These are phyloP conservation scores for Hanseniaspora clermontiae DNA, from an alignment of 805 yeast species.

Conservation along the genomic window DNA sequence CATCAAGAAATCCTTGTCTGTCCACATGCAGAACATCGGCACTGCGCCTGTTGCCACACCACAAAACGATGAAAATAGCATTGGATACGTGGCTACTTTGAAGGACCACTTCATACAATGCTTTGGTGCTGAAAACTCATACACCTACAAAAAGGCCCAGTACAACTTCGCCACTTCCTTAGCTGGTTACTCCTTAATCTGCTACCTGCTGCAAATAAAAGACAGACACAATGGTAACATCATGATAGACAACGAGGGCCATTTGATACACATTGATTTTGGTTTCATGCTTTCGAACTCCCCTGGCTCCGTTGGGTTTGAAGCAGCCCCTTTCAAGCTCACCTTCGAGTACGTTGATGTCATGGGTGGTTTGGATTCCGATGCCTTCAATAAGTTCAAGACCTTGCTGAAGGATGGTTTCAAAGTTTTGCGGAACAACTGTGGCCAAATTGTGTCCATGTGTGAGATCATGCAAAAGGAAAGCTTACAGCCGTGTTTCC, in stretches of 20 bases:
- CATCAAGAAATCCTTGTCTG: slow-evolving; percentile 81
- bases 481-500: slow-evolving; percentile 81
- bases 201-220: slow-evolving; percentile 81
- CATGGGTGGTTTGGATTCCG: slow-evolving; percentile 65
- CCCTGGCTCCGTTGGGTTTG: slow-evolving; percentile 95
- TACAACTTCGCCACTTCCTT: slow-evolving; percentile 72
- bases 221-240: slow-evolving; percentile 97
- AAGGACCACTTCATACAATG: slow-evolving; percentile 66
- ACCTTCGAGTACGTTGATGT: slow-evolving; percentile 82
- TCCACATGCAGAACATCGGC: slow-evolving; percentile 51
- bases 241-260: slow-evolving; percentile 93
- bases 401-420: slow-evolving; percentile 60
- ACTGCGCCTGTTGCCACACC: not conserved
- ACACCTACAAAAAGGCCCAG: slow-evolving; percentile 60
- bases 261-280: slow-evolving; percentile 87
- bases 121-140: slow-evolving; percentile 51
- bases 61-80: slow-evolving; percentile 36
- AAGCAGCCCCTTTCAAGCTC: slow-evolving; percentile 91
- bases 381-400: slow-evolving; percentile 47
- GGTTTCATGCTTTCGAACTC: slow-evolving; percentile 87
- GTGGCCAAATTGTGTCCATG: slow-evolving; percentile 63
- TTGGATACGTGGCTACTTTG: slow-evolving; percentile 55
- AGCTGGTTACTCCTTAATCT: slow-evolving; percentile 84
- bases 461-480: slow-evolving; percentile 93
- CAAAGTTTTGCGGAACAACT: slow-evolving; percentile 54